These are phyloP conservation scores for Moniliella sp. DNA, from an alignment of 1,284 basidiomycete species.

Conservation along the genomic window DNA sequence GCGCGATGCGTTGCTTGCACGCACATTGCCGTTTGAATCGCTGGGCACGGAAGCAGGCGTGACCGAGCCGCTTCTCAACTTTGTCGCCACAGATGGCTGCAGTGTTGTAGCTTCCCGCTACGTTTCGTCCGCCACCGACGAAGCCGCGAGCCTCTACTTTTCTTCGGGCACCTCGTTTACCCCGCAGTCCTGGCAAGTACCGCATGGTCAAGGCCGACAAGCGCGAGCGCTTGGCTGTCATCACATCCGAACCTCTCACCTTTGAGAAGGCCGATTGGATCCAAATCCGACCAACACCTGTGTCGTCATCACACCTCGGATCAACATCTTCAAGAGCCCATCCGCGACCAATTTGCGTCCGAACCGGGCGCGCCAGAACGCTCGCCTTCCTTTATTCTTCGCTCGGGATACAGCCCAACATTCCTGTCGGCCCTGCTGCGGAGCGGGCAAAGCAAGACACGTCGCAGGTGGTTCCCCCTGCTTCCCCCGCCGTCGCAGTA, in stretches of 20 bases:
- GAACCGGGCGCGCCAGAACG: no score
- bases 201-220: slow-evolving; percentile 64
- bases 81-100: slow-evolving; percentile 79
- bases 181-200: slow-evolving; percentile 10
- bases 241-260: slow-evolving; percentile 35
- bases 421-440: no score
- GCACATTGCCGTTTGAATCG: slow-evolving; percentile 16
- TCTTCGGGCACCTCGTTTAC: slow-evolving; percentile 68
- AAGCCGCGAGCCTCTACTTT: slow-evolving; percentile 89
- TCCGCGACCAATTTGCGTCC: slow-evolving; percentile 53
- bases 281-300: slow-evolving; percentile 85
- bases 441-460: no score
- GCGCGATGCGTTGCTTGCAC: slow-evolving; percentile 16
- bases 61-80: slow-evolving; percentile 62
- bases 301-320: slow-evolving; percentile 41
- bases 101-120: slow-evolving; percentile 83
- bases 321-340: slow-evolving; percentile 77
- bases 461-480: no score
- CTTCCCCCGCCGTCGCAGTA: no score
- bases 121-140: slow-evolving; percentile 68
- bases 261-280: slow-evolving; percentile 79
- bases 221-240: slow-evolving; percentile 68
- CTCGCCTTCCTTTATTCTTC: no score
- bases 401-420: no score
- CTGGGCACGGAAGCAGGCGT: slow-evolving; percentile 18